Base-by-base conservation (phyloP, 1,284 basidiomycete genomes). In the Apiotrichum siamense region DNA sequence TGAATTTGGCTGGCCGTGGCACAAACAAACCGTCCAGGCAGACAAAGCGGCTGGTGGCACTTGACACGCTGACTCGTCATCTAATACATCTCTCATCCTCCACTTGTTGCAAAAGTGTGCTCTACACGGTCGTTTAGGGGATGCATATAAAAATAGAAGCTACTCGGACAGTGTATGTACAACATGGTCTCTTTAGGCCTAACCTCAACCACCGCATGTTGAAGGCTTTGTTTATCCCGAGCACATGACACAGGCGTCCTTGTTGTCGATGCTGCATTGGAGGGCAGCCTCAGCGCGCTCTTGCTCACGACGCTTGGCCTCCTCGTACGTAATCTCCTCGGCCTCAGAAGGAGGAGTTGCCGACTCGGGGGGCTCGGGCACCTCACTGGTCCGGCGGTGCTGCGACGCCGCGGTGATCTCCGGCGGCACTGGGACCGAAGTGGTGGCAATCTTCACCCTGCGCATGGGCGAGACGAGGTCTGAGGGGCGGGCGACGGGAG, bases 231-330 rank as follows among this genome's bases (percentile, higher is more conserved):
- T 25, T 35, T 68, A 75, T 60, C 72, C 73, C 47, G 70, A 72
- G 62, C 73, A 75, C 71, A 73, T 73, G 57, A 72, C 45, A 57
- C 73, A 75, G 44, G 68, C 69, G 39, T 76, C 74, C 65, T 75
- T 76, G 71, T 76, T 76, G 47, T 75, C 73, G 49, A 76, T 75
- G 44, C 65, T 68, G 61, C 73, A 75, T 57, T 74, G 73, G 38
- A 75, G 61, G 38, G 73, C 73, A 25, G 72, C 74, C 54, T 66
- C 72, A 17, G 74, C 74, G 40, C 73, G 59, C 62, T 74, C 74
- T 31, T 74, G 73, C 12, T 72, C 72, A 12, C 72, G 54, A 52
- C 63, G 57, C 64, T 76, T 74, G 44, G 74, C 74, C 62, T 76
- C 73, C 59, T 76, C 74, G 55, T 74, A 76, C 23, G 69, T 66